phyloP scores from a whole-genome alignment of 2,329 filamentous ascomycete species.

The Clonostachys rhizophaga region DNA sequence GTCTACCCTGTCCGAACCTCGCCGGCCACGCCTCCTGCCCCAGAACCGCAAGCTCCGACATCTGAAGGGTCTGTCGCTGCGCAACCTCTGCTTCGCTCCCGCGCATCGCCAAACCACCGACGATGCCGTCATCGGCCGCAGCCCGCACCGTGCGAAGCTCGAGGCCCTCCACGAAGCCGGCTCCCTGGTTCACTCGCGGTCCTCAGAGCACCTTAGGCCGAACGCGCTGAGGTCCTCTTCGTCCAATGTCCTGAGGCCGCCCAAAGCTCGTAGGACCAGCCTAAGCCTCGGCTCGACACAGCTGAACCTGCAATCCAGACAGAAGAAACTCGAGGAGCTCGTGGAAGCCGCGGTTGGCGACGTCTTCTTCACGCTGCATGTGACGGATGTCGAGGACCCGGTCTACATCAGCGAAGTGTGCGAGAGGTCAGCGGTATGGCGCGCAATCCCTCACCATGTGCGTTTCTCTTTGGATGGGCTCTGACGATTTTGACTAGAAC shows the following conservation, averaged over 20 bases:
- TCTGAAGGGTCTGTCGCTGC: slow-evolving; percentile 79
- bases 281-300: slow-evolving; percentile 34
- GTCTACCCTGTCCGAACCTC: slow-evolving; percentile 26
- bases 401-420: slow-evolving; percentile 87
- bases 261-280: slow-evolving; percentile 34
- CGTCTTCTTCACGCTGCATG: slow-evolving; percentile 83
- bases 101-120: slow-evolving; percentile 66
- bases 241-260: slow-evolving; percentile 3
- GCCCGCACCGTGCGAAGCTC: slow-evolving; percentile 66
- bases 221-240: slow-evolving; percentile 10
- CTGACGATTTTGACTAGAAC: slow-evolving; percentile 45
- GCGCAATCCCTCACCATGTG: background rate
- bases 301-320: slow-evolving; percentile 46
- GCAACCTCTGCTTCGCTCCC: slow-evolving; percentile 72
- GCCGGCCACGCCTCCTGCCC: slow-evolving; percentile 48
- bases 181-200: slow-evolving; percentile 50
- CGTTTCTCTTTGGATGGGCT: background rate
- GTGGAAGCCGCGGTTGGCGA: slow-evolving; percentile 73
- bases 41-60: slow-evolving; percentile 88
- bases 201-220: slow-evolving; percentile 44
- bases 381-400: slow-evolving; percentile 59
- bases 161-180: slow-evolving; percentile 38
- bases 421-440: slow-evolving; percentile 62
- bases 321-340: slow-evolving; percentile 72
- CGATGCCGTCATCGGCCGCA: slow-evolving; percentile 41